Evolutionary conservation across 148 eudicot species (phyloP).

Genomic region (Rhododendron mucronatum): DNA sequence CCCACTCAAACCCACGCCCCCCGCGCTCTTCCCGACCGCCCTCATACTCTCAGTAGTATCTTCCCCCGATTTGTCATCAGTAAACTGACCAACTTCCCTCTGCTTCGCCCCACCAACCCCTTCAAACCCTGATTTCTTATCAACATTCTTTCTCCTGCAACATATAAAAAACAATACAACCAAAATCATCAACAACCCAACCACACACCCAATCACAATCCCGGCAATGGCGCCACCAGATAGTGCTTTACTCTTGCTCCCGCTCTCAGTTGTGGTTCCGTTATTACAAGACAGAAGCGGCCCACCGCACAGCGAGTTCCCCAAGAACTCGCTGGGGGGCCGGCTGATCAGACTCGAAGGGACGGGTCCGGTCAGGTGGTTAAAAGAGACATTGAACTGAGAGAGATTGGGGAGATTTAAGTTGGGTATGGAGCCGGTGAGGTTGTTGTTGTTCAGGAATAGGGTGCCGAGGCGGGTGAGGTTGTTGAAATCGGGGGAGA

Average conservation of each 20-base stretch:
- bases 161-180: neutral
- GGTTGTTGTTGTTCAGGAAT: constrained; percentile 38
- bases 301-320: constrained; percentile 47
- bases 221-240: constrained; percentile 23
- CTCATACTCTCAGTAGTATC: neutral
- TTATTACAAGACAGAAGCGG: constrained; percentile 39
- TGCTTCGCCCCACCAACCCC: neutral
- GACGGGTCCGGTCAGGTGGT: constrained; percentile 45
- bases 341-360: constrained; percentile 28
- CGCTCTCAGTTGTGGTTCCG: constrained; percentile 7
- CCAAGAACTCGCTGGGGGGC: constrained; percentile 36
- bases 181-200: constrained; percentile 4
- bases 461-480: constrained; percentile 43
- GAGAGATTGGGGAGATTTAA: constrained; percentile 32
- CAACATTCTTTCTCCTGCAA: neutral
- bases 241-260: constrained; percentile 8
- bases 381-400: constrained; percentile 52
- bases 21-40: neutral
- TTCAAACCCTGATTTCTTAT: neutral
- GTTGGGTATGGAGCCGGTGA: constrained; percentile 51
- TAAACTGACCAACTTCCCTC: neutral
- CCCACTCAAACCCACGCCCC: neutral
- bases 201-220: constrained; percentile 12
- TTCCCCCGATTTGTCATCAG: neutral
- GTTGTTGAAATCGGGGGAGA: constrained; percentile 35